Conservation (phyloP, 768 basidiomycete species). For the Mycena latifolia region DNA sequence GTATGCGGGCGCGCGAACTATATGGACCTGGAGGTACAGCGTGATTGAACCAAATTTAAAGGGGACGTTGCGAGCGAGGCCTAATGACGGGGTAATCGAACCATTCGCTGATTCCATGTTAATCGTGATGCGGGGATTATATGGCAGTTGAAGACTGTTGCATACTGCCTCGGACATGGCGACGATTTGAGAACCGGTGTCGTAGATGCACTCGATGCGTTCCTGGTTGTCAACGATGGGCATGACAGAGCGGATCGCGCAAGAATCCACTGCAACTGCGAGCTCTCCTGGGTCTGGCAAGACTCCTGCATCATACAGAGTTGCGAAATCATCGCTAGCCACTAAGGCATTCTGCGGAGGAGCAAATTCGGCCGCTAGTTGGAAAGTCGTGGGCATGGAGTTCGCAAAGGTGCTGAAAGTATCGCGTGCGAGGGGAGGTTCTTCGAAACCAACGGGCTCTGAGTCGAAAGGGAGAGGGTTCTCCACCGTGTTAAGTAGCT, state of each 20-base stretch:
- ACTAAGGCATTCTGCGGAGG: no score
- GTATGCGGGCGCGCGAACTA: background rate
- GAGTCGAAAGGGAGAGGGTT: no score
- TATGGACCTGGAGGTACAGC: slow-evolving; percentile 28
- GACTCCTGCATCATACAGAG: no score
- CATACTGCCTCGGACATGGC: slow-evolving; percentile 39
- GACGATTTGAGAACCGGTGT: slow-evolving; percentile 38
- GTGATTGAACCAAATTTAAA: slow-evolving; percentile 14
- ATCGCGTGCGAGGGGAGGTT: no score
- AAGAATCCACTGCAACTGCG: slow-evolving; percentile 13
- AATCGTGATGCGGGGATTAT: slow-evolving; percentile 1
- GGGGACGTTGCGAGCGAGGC: slow-evolving; percentile 28
- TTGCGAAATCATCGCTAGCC: no score
- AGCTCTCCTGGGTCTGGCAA: slow-evolving; percentile 7
- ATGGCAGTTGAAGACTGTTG: slow-evolving; percentile 3
- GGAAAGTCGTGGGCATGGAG: no score
- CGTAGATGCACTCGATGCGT: slow-evolving; percentile 32
- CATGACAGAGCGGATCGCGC: slow-evolving; percentile 20
- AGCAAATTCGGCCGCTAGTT: no score
- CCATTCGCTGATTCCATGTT: slow-evolving; percentile 21
- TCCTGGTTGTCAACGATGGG: background rate
- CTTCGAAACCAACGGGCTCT: no score
- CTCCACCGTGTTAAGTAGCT: no score
- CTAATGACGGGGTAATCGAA: slow-evolving; percentile 3
- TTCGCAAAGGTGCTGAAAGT: no score